Evolutionary conservation across 495 filamentous ascomycete genomes (phyloP).

Genomic region (Penicillium coffeae): DNA sequence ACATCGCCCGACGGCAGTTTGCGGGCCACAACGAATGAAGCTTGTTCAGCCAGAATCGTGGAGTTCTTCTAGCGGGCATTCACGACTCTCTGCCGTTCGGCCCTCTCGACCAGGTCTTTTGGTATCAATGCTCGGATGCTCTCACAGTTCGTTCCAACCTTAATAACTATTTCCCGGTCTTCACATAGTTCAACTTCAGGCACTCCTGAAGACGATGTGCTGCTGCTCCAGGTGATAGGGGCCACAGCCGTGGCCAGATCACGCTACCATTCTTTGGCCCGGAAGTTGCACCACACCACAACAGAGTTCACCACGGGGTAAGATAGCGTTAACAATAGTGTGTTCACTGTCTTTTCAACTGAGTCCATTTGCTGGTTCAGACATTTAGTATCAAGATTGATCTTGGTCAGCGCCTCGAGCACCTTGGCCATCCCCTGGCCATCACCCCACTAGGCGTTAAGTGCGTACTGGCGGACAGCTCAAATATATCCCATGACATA

Average conservation of each 20-base stretch:
- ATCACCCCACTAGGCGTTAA: slow-evolving; percentile 19
- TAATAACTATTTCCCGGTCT: slow-evolving; percentile 5
- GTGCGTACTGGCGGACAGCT: slow-evolving; percentile 13
- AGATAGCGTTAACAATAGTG: slow-evolving; percentile 9
- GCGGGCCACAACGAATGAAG: too few relatives aligned
- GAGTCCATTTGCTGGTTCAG: slow-evolving; percentile 14
- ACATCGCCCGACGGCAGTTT: slow-evolving; percentile 10
- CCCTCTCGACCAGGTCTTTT: slow-evolving; percentile 3
- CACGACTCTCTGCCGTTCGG: not conserved
- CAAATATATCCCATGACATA: slow-evolving; percentile 16
- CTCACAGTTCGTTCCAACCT: slow-evolving; percentile 4
- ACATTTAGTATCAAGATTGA: slow-evolving; percentile 8
- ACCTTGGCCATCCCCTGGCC: slow-evolving; percentile 16
- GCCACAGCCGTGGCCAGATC: slow-evolving; percentile 5
- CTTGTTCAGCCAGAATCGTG: too few relatives aligned
- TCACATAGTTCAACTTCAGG: slow-evolving; percentile 2
- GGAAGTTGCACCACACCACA: slow-evolving; percentile 9
- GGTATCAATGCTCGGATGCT: not conserved
- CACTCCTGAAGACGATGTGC: slow-evolving; percentile 4
- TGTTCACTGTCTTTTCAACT: slow-evolving; percentile 11
- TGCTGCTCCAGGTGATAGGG: slow-evolving; percentile 1
- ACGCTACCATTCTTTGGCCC: slow-evolving; percentile 9
- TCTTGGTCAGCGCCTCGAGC: slow-evolving; percentile 15
- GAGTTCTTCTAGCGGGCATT: not conserved
- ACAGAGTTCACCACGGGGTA: slow-evolving; percentile 4